These are phyloP conservation scores for Gracilariopsis chorda DNA, from an alignment of 23 red algal species.

Conservation along the genomic window DNA sequence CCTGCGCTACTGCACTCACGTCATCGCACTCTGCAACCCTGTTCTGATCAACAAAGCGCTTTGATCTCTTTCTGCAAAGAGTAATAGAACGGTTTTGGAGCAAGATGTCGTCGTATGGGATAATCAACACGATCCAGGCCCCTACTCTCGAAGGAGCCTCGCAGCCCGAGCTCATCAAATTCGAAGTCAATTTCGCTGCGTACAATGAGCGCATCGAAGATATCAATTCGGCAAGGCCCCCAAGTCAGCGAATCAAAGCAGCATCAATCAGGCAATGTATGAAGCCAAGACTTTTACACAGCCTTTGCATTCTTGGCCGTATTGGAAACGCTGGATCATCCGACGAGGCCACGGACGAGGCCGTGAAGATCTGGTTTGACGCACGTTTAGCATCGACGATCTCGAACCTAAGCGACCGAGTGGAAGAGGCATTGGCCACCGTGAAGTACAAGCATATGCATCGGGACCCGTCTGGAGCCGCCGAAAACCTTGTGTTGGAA, in stretches of 20 bases:
- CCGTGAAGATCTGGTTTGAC: not conserved
- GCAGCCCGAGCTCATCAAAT: conserved; percentile 13
- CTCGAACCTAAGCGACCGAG: not conserved
- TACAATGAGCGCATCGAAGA: not conserved
- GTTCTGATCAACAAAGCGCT: too few species aligned
- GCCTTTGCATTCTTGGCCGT: not conserved
- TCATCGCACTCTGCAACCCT: too few species aligned
- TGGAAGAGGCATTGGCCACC: not conserved
- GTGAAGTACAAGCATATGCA: not conserved
- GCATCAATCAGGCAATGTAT: not conserved
- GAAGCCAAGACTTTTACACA: not conserved
- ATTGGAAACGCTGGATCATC: not conserved
- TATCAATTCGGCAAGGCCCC: not conserved
- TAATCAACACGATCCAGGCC: not conserved
- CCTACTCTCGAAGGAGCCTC: not conserved
- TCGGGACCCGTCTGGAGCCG: not conserved
- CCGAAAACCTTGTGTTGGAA: not conserved
- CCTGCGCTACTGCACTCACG: too few species aligned
- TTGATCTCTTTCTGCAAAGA: too few species aligned
- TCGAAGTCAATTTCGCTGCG: not conserved
- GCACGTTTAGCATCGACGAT: not conserved
- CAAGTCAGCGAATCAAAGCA: not conserved
- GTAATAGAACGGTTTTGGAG: not conserved
- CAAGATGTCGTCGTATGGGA: not conserved
- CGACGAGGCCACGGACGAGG: not conserved